Percentiles rank a stretch among this genome's conserved stretches.
Conservation (phyloP, 2,329 filamentous ascomycete genomes). For the Hymenoscyphus fructigenus region DNA sequence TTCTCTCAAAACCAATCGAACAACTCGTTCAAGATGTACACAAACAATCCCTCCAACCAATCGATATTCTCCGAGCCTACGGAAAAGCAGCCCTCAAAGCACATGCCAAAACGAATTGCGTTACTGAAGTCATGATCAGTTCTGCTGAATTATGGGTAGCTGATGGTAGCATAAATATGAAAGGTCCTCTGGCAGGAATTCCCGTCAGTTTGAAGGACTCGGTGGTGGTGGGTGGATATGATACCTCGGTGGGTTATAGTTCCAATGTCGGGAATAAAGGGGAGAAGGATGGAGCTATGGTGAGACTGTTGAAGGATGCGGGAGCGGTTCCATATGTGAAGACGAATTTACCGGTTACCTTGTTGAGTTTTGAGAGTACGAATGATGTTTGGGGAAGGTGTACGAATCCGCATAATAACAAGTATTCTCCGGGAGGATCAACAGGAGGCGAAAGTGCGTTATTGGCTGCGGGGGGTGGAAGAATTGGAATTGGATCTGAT, state of each 20-base stretch:
- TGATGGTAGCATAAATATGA: conserved; percentile 62
- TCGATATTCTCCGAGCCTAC: conserved; percentile 79
- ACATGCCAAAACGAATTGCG: conserved; percentile 82
- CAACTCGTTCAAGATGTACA: conserved; percentile 78
- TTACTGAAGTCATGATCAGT: conserved; percentile 81
- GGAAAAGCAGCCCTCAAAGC: conserved; percentile 82
- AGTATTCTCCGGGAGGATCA: conserved; percentile 84
- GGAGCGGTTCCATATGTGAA: conserved; percentile 91
- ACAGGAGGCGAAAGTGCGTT: conserved; percentile 72
- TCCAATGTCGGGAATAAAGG: conserved; percentile 69
- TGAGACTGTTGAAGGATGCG: conserved; percentile 78
- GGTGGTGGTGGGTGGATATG: conserved; percentile 79
- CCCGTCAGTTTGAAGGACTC: conserved; percentile 83
- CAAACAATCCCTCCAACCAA: conserved; percentile 60
- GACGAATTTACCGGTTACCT: conserved; percentile 83
- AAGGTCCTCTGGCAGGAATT: conserved; percentile 82
- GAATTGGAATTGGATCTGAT: conserved; percentile 79
- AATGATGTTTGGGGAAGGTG: conserved; percentile 78
- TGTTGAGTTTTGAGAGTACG: conserved; percentile 37
- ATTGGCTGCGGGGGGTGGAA: conserved; percentile 73
- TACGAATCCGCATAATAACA: conserved; percentile 79
- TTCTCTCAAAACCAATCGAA: conserved; percentile 72
- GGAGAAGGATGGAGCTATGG: conserved; percentile 73
- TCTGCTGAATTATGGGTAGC: conserved; percentile 73
- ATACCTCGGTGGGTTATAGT: conserved; percentile 80